Percentiles rank a stretch among this genome's conserved stretches.
phyloP scores from a whole-genome alignment of 73 alveolate species.

The Stentor coeruleus region DNA sequence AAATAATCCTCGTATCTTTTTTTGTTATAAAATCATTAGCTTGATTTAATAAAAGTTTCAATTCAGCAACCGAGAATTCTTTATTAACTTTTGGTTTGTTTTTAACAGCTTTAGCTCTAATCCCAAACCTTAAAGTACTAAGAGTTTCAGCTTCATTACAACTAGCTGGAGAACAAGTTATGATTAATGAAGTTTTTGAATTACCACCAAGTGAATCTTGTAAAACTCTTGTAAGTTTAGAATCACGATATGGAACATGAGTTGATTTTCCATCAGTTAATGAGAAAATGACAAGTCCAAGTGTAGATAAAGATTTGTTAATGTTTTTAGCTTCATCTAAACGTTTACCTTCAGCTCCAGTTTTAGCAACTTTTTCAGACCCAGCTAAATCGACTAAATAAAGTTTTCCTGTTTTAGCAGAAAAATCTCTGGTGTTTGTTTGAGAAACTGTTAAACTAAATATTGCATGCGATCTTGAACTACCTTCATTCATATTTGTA shows the following conservation, averaged over 20 bases:
- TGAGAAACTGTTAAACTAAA: constrained; percentile 80
- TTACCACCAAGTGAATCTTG: constrained; percentile 96
- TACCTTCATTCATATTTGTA: constrained; percentile 93
- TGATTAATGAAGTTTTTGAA: constrained; percentile 87
- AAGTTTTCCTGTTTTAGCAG: constrained; percentile 88
- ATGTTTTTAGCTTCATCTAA: constrained; percentile 86
- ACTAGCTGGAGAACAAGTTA: constrained; percentile 68
- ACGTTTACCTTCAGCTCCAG: constrained; percentile 78
- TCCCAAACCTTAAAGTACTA: constrained; percentile 89
- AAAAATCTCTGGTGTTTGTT: constrained; percentile 79
- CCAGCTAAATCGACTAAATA: constrained; percentile 89
- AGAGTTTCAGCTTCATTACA: constrained; percentile 88
- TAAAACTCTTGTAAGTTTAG: constrained; percentile 91
- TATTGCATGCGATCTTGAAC: constrained; percentile 91
- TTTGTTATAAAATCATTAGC: constrained; percentile 35
- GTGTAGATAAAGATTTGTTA: constrained; percentile 77
- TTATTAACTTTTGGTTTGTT: constrained; percentile 71
- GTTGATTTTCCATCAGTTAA: constrained; percentile 30
- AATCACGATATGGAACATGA: constrained; percentile 92
- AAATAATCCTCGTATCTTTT: background rate
- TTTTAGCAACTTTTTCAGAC: constrained; percentile 71
- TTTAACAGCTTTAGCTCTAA: constrained; percentile 92
- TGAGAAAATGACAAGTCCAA: constrained; percentile 76
- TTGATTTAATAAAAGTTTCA: constrained; percentile 36
- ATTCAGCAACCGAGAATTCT: constrained; percentile 66